Evolutionary conservation across 352 stramenopile genomes (phyloP).

Genomic region (Elongisporangium undulatum): DNA sequence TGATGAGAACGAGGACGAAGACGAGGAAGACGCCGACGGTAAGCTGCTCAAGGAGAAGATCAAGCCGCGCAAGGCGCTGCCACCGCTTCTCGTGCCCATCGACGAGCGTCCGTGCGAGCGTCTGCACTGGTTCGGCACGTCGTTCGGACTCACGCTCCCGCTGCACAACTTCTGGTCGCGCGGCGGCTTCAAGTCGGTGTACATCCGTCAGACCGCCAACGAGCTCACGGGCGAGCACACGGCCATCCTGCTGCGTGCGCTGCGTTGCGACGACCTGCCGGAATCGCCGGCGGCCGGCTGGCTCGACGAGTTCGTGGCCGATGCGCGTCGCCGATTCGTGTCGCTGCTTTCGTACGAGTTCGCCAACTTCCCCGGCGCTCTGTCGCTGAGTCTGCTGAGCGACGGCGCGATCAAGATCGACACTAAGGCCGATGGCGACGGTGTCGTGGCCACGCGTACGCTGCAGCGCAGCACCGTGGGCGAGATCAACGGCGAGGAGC

Average conservation of each 20-base stretch:
- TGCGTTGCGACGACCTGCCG: slow-evolving; percentile 74
- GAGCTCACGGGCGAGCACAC: slow-evolving; percentile 99
- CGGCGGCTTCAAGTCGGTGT: slow-evolving; percentile 94
- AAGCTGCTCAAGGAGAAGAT: slow-evolving; percentile 86
- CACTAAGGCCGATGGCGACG: slow-evolving; percentile 5
- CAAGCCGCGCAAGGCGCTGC: slow-evolving; percentile 95
- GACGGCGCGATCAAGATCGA: slow-evolving; percentile 29
- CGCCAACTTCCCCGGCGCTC: slow-evolving; percentile 83
- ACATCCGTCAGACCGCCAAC: slow-evolving; percentile 99
- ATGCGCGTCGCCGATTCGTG: slow-evolving; percentile 93
- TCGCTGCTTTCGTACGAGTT: slow-evolving; percentile 94
- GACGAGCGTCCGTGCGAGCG: slow-evolving; percentile 92
- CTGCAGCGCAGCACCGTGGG: slow-evolving; percentile 61
- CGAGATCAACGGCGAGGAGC: slow-evolving; percentile 82
- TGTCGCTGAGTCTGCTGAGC: slow-evolving; percentile 91
- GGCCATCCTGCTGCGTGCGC: slow-evolving; percentile 87
- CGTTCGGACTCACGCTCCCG: slow-evolving; percentile 95
- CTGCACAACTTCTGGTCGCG: slow-evolving; percentile 98
- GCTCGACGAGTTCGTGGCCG: slow-evolving; percentile 92
- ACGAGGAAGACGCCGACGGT: slow-evolving; percentile 45
- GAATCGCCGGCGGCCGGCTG: slow-evolving; percentile 85
- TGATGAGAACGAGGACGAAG: slow-evolving; percentile 37
- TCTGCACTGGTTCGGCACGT: slow-evolving; percentile 98
- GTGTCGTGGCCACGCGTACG: slow-evolving; percentile 12
- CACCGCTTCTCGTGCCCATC: slow-evolving; percentile 94